Evolutionary conservation across 208 protist species (phyloP).

Genomic region (Trypanosoma brucei): DNA sequence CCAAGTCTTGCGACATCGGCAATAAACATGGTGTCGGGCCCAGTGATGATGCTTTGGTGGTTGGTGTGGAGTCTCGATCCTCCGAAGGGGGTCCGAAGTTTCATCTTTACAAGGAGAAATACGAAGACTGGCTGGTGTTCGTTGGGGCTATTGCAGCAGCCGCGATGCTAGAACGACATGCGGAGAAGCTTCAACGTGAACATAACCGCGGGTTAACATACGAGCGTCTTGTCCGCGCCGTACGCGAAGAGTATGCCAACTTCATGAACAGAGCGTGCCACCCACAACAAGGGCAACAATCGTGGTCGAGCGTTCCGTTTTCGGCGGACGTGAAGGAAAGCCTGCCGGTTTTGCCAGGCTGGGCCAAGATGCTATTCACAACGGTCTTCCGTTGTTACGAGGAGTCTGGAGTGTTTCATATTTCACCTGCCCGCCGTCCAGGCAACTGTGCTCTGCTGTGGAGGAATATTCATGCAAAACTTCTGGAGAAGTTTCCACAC

Average conservation of each 20-base stretch:
- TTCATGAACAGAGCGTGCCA: slow-evolving; percentile 13
- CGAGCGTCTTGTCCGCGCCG: slow-evolving; percentile 5
- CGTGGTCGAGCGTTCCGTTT: background rate
- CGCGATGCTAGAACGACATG: slow-evolving; percentile 19
- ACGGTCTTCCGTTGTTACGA: slow-evolving; percentile 27
- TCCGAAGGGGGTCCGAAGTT: slow-evolving; percentile 12
- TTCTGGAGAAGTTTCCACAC: slow-evolving; percentile 38
- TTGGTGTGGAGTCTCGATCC: background rate
- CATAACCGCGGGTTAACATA: background rate
- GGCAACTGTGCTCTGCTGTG: slow-evolving; percentile 34
- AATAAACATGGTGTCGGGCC: background rate
- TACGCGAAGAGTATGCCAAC: slow-evolving; percentile 7
- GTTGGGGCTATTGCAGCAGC: slow-evolving; percentile 21
- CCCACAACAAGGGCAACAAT: background rate
- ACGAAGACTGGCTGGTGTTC: slow-evolving; percentile 28
- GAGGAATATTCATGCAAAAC: slow-evolving; percentile 25
- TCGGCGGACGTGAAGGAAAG: background rate
- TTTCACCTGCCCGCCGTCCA: slow-evolving; percentile 24
- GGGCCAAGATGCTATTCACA: slow-evolving; percentile 23
- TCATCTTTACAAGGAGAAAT: slow-evolving; percentile 19
- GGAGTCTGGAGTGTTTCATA: slow-evolving; percentile 29
- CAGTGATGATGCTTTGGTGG: background rate
- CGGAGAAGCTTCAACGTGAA: slow-evolving; percentile 7
- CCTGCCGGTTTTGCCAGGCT: slow-evolving; percentile 1
- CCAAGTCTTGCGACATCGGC: background rate